phyloP scores from a whole-genome alignment of 768 basidiomycete species.

The Podaxis rugospora region DNA sequence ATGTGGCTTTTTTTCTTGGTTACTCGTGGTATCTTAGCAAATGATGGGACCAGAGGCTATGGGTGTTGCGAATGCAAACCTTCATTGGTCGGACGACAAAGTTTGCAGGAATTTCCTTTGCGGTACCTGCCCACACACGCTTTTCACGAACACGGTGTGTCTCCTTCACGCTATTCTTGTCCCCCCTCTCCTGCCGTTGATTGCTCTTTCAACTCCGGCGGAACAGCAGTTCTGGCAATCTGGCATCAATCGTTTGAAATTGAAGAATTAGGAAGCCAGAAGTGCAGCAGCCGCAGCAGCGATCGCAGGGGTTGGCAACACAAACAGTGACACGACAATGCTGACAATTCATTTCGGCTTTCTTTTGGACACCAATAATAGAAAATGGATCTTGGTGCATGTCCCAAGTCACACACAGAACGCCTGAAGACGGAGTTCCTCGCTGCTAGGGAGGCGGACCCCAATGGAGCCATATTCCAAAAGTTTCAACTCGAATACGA shows the following conservation, averaged over 20 bases:
- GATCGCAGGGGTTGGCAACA: conserved; percentile 6
- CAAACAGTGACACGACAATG: neutral
- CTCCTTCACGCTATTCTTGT: conserved; percentile 4
- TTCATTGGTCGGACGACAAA: conserved; percentile 94
- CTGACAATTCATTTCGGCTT: conserved; percentile 5
- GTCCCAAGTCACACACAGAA: conserved; percentile 95
- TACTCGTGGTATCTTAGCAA: conserved; percentile 54
- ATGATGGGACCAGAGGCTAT: conserved; percentile 99
- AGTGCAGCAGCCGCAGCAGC: neutral
- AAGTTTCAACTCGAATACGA: conserved; percentile 96
- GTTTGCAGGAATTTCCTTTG: conserved; percentile 98
- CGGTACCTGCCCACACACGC: conserved; percentile 95
- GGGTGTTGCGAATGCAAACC: conserved; percentile 90
- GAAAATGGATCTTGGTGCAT: conserved; percentile 99
- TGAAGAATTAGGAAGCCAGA: conserved; percentile 2
- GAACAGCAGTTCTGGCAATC: neutral
- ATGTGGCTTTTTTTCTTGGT: neutral
- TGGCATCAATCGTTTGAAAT: neutral
- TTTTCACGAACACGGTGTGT: conserved; percentile 96
- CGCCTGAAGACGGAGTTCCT: conserved; percentile 88
- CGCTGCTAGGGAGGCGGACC: conserved; percentile 69
- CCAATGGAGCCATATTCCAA: conserved; percentile 76
- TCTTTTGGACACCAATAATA: conserved; percentile 25
- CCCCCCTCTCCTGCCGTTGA: conserved; percentile 7
- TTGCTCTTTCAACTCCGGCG: neutral